Conservation (phyloP, 2,329 filamentous ascomycete species). For the Ilyonectria sp. region DNA sequence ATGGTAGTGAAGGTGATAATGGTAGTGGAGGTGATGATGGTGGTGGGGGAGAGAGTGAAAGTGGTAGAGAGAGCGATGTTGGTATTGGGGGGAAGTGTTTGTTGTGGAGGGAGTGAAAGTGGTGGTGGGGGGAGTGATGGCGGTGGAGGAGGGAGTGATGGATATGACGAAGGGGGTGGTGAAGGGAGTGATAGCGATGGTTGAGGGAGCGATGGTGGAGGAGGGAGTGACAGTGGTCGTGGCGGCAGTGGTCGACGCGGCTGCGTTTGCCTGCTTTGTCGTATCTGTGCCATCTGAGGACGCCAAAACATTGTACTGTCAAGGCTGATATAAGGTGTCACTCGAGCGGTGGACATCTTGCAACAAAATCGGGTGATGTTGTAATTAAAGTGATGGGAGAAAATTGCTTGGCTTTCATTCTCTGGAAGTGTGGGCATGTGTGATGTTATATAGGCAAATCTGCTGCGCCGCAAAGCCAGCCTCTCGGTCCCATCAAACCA, state of each 20-base stretch:
- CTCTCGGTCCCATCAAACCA: too few relatives aligned
- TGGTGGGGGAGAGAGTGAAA: background rate
- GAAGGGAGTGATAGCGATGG: background rate
- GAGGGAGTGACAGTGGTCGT: background rate
- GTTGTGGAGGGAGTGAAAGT: too few relatives aligned
- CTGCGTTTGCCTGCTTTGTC: background rate
- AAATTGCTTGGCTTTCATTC: too few relatives aligned
- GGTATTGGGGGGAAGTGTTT: too few relatives aligned
- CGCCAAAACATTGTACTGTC: background rate
- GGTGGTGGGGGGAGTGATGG: background rate
- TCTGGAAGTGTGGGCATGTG: too few relatives aligned
- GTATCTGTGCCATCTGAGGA: background rate
- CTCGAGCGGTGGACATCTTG: background rate
- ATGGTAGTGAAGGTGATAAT: too few relatives aligned
- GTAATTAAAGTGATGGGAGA: too few relatives aligned
- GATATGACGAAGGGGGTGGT: background rate
- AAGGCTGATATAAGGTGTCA: background rate
- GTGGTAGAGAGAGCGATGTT: too few relatives aligned
- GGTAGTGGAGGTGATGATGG: too few relatives aligned
- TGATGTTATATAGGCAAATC: too few relatives aligned
- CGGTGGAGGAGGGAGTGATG: background rate
- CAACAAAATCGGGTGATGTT: too few relatives aligned
- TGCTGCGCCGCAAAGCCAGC: too few relatives aligned
- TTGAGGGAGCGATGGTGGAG: background rate
- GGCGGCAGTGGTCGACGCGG: background rate